Evolutionary conservation across 2,329 filamentous ascomycete species (phyloP).

Genomic region (Lasiodiplodia sp.): DNA sequence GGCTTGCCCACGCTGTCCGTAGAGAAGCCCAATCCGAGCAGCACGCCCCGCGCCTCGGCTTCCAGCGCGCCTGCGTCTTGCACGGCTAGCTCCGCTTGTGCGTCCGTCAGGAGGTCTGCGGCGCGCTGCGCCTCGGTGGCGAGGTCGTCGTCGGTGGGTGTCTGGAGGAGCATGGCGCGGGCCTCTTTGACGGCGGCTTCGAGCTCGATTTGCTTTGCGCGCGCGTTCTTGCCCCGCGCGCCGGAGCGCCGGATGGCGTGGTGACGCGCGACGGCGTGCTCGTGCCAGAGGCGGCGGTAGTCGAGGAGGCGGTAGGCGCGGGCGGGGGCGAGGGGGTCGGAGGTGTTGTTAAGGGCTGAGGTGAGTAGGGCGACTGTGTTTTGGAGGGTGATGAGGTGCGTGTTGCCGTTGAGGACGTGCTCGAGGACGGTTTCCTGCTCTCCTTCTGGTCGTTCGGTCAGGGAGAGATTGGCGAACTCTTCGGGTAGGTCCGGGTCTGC

Average conservation of each 20-base stretch:
- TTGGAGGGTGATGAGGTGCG: not conserved
- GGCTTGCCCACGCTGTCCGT: slow-evolving; percentile 66
- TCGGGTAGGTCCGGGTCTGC: not conserved
- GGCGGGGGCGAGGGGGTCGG: slow-evolving; percentile 65
- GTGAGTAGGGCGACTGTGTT: slow-evolving; percentile 1
- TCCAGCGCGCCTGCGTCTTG: slow-evolving; percentile 51
- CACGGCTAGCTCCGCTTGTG: slow-evolving; percentile 72
- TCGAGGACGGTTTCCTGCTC: not conserved
- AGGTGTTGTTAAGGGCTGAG: slow-evolving; percentile 24
- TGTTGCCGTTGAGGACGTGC: slow-evolving; percentile 11
- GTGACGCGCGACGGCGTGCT: slow-evolving; percentile 74
- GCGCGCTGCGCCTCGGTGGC: slow-evolving; percentile 71
- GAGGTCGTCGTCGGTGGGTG: not conserved
- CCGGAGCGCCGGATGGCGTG: slow-evolving; percentile 78
- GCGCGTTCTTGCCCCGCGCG: slow-evolving; percentile 73
- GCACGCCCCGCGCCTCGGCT: slow-evolving; percentile 49
- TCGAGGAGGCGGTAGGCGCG: slow-evolving; percentile 67
- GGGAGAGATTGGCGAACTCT: not conserved
- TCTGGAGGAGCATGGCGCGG: slow-evolving; percentile 29
- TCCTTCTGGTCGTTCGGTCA: not conserved
- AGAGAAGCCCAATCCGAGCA: slow-evolving; percentile 75
- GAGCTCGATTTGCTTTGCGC: slow-evolving; percentile 74
- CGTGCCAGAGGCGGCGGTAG: slow-evolving; percentile 67
- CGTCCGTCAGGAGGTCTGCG: slow-evolving; percentile 70
- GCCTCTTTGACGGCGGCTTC: slow-evolving; percentile 71